Conservation (phyloP, 805 yeast genomes). For the Metschnikowia chrysomelidarum region DNA sequence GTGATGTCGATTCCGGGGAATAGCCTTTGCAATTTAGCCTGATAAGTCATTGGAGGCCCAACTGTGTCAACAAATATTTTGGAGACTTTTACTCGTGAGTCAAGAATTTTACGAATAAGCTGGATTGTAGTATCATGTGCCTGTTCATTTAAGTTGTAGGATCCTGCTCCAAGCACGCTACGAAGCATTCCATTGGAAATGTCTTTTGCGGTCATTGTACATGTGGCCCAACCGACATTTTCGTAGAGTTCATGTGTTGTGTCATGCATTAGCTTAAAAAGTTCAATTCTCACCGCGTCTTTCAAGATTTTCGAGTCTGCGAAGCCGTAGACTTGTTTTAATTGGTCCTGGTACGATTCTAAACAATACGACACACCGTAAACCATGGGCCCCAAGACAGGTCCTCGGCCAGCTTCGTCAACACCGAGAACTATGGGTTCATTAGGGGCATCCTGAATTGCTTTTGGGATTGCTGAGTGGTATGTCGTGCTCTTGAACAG, state of each 20-base stretch:
- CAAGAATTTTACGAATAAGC: conserved; percentile 64
- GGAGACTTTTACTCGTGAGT: conserved; percentile 57
- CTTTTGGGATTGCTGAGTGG: conserved; percentile 48
- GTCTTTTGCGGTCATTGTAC: conserved; percentile 81
- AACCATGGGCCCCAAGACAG: conserved; percentile 97
- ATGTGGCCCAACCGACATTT: conserved; percentile 85
- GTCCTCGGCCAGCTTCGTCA: conserved; percentile 99
- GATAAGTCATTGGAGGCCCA: conserved; percentile 89
- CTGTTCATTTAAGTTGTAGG: conserved; percentile 84
- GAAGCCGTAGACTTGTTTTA: conserved; percentile 65
- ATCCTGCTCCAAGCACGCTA: conserved; percentile 45
- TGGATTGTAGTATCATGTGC: conserved; percentile 94
- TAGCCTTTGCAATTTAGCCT: conserved; percentile 60
- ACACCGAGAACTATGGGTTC: conserved; percentile 72
- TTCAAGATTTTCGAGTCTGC: conserved; percentile 91
- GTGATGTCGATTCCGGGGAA: conserved; percentile 74
- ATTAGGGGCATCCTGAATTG: conserved; percentile 26
- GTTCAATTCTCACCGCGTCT: conserved; percentile 60
- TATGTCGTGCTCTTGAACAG: conserved; percentile 46
- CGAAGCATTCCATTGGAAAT: conserved; percentile 87
- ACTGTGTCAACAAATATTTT: conserved; percentile 93
- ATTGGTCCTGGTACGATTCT: conserved; percentile 45
- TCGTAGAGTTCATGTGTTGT: conserved; percentile 41
- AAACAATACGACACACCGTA: conserved; percentile 84
- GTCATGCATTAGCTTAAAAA: conserved; percentile 59